Evolutionary conservation across 148 eudicot genomes (phyloP).

Genomic region (Cornus kousa): DNA sequence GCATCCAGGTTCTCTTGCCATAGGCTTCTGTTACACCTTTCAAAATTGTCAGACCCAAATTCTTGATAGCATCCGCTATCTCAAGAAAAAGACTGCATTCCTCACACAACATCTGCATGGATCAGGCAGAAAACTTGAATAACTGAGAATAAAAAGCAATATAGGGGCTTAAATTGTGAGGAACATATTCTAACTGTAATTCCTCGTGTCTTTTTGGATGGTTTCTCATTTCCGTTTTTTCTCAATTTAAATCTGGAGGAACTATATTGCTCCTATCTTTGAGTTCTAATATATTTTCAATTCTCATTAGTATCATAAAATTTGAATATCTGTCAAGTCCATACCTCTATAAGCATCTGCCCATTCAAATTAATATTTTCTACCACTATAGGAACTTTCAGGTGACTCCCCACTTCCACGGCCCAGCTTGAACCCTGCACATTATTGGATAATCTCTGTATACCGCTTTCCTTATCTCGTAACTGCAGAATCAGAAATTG

Average conservation of each 20-base stretch:
- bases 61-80: conserved; percentile 64
- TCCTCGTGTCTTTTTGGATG: not conserved
- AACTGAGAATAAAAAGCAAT: not conserved
- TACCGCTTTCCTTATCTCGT: conserved; percentile 46
- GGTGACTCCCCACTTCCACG: conserved; percentile 79
- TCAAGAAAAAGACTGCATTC: conserved; percentile 69
- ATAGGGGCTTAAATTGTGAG: too few species aligned
- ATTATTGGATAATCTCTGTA: conserved; percentile 37
- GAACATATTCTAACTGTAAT: not conserved
- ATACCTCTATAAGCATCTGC: conserved; percentile 80
- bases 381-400: conserved; percentile 69
- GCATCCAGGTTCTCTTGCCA: conserved; percentile 74
- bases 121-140: not conserved
- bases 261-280: not conserved
- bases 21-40: conserved; percentile 68
- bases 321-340: not conserved
- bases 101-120: conserved; percentile 52
- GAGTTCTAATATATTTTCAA: not conserved
- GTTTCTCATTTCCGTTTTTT: not conserved
- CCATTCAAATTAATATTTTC: conserved; percentile 74
- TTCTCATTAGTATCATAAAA: not conserved
- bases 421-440: conserved; percentile 99
- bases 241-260: not conserved
- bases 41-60: conserved; percentile 74
- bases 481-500: conserved; percentile 40